These are phyloP conservation scores for Cordyceps javanica DNA, from an alignment of 2,329 filamentous ascomycete species.

Conservation along the genomic window DNA sequence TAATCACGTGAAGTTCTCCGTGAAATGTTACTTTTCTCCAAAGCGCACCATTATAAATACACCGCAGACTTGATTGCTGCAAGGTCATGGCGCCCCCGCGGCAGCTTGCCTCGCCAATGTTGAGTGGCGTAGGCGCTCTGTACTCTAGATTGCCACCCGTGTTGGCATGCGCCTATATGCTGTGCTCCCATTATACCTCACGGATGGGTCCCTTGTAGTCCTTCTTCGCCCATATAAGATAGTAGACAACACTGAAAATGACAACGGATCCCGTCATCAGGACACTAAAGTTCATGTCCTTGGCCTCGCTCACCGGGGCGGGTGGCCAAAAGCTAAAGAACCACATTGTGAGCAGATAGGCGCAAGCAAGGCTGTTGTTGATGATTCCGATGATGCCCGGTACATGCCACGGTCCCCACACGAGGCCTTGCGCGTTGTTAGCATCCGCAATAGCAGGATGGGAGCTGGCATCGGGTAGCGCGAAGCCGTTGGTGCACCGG, in stretches of 20 bases:
- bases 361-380: constrained; percentile 50
- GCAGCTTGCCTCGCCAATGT: neutral
- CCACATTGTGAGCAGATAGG: constrained; percentile 46
- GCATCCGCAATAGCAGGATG: constrained; percentile 24
- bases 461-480: constrained; percentile 17
- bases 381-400: constrained; percentile 43
- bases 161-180: neutral
- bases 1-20: too few species aligned
- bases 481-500: constrained; percentile 22
- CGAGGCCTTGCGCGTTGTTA: constrained; percentile 18
- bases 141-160: neutral
- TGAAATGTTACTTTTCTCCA: too few species aligned
- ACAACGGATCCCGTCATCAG: constrained; percentile 36
- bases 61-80: neutral
- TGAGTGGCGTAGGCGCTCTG: neutral
- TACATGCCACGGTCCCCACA: constrained; percentile 51
- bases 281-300: constrained; percentile 42
- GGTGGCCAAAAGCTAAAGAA: constrained; percentile 53
- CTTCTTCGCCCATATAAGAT: constrained; percentile 33
- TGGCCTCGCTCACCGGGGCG: constrained; percentile 22
- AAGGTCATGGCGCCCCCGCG: neutral
- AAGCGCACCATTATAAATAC: too few species aligned
- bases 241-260: constrained; percentile 42
- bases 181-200: neutral
- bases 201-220: constrained; percentile 40